Base-by-base conservation (phyloP, 164 flowering plant genomes). In the Annona cherimola region DNA sequence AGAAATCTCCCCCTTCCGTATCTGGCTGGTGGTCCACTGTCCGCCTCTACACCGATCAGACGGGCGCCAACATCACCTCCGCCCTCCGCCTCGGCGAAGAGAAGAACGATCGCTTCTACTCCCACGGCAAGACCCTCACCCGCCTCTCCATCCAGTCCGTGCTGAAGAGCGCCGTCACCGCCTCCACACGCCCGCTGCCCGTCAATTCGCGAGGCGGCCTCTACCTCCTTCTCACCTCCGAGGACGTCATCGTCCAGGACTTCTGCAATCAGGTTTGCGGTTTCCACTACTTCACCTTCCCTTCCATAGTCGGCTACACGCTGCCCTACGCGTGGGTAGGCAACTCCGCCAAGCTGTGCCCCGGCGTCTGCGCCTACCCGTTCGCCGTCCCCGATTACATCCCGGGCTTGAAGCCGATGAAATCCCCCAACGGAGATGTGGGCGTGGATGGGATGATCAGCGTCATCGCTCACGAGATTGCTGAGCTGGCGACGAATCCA, bases 311-410 rank as follows among this genome's bases (percentile, higher is more conserved):
- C 12, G 92, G 92, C 9, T 83, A 79, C 83, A 88, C 95, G 41
- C 66, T 87, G 8, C 99, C 99, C 12, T 94, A 86, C 88, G 99
- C 99, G 2, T 95, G 99, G 99, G 85, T 93, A 0, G 99, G 99
- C 0, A 93, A 95, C 81, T 86, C 92, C 3, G 93, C 83, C 4
- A 87, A 79, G 44, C 79, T 75, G 64, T 94, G 99, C 73, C 90
- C 99, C 1, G 96, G 89, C 1, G 73, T 81, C 14, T 94, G 99
- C 77, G 90, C 95, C 4, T 87, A 86, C 75, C 91, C 90, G 6
- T 90, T 85, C 75, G 87, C 93, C 39, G 96, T 91, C 1, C 98
- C 99, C 12, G 66, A 43, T 0, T 90, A 84, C 69, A 89, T 94
- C 1, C 90, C 94, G 12, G 88, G 88, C 5, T 19, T 83, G 43